Evolutionary conservation across 495 filamentous ascomycete species (phyloP).

Genomic region (Astrothelium subdiscretum): DNA sequence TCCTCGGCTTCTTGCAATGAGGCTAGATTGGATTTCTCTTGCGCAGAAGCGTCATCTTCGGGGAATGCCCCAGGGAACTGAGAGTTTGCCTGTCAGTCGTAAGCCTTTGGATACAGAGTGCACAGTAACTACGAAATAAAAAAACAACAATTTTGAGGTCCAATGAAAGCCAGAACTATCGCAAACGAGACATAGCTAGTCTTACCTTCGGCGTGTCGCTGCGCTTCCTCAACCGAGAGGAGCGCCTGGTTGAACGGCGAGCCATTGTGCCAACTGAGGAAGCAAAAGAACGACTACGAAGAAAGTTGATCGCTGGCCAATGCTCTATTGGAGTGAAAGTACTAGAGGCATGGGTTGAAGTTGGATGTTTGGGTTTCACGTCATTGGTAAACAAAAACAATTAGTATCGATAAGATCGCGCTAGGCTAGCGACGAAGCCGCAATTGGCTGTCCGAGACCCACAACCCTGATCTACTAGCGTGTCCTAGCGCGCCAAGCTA

Average conservation of each 20-base stretch:
- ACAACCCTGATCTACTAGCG: not conserved
- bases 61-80: not conserved
- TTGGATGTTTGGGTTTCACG: not conserved
- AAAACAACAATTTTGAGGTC: not conserved
- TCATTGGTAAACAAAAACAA: conserved; percentile 3
- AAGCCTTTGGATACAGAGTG: not conserved
- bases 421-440: not conserved
- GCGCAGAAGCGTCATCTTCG: not conserved
- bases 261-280: not conserved
- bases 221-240: not conserved
- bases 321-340: not conserved
- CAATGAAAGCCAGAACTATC: not conserved
- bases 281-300: not conserved
- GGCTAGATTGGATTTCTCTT: not conserved
- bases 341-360: not conserved
- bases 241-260: not conserved
- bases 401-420: not conserved
- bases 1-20: not conserved
- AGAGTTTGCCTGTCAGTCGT: not conserved
- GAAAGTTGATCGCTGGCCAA: not conserved
- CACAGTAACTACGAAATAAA: not conserved
- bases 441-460: not conserved
- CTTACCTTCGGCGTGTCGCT: not conserved
- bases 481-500: not conserved
- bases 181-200: not conserved